Evolutionary conservation across 1,284 basidiomycete species (phyloP).

Genomic region (Ceratobasidium sp.): DNA sequence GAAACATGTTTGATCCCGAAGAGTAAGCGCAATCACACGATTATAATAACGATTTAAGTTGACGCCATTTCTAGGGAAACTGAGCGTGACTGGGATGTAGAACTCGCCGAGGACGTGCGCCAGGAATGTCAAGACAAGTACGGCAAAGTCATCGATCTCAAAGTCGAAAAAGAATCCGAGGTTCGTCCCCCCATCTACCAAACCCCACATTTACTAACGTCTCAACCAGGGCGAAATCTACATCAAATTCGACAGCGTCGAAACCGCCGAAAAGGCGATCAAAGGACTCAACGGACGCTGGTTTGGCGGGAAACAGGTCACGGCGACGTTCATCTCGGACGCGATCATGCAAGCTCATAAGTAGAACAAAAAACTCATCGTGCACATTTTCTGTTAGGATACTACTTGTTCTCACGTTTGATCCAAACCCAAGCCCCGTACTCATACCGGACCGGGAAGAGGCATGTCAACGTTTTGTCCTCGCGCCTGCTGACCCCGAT

Average conservation of each 20-base stretch:
- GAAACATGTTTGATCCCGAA: slow-evolving; percentile 97
- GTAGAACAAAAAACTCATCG: slow-evolving; percentile 21
- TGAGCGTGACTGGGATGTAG: slow-evolving; percentile 95
- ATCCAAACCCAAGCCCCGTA: not conserved
- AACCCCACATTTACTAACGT: slow-evolving; percentile 4
- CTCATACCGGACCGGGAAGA: not conserved
- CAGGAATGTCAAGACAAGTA: slow-evolving; percentile 94
- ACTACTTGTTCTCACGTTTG: not conserved
- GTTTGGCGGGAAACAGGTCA: slow-evolving; percentile 92
- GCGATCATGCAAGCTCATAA: slow-evolving; percentile 90
- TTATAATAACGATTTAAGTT: not conserved
- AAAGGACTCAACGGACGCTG: slow-evolving; percentile 93
- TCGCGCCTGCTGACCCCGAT: slow-evolving; percentile 23
- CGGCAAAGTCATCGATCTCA: slow-evolving; percentile 87
- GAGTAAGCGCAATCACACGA: slow-evolving; percentile 69
- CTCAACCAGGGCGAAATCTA: slow-evolving; percentile 93
- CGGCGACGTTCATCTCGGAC: slow-evolving; percentile 88
- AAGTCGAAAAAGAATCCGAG: slow-evolving; percentile 93
- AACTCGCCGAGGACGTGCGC: slow-evolving; percentile 96
- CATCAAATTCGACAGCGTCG: slow-evolving; percentile 86
- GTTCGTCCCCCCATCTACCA: slow-evolving; percentile 61
- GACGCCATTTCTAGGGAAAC: slow-evolving; percentile 75
- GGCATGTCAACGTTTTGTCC: slow-evolving; percentile 34
- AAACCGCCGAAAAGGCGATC: slow-evolving; percentile 84
- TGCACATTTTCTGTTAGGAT: slow-evolving; percentile 17